Evolutionary conservation across 2,329 filamentous ascomycete genomes (phyloP).

Genomic region (Emmonsiellopsis sp.): DNA sequence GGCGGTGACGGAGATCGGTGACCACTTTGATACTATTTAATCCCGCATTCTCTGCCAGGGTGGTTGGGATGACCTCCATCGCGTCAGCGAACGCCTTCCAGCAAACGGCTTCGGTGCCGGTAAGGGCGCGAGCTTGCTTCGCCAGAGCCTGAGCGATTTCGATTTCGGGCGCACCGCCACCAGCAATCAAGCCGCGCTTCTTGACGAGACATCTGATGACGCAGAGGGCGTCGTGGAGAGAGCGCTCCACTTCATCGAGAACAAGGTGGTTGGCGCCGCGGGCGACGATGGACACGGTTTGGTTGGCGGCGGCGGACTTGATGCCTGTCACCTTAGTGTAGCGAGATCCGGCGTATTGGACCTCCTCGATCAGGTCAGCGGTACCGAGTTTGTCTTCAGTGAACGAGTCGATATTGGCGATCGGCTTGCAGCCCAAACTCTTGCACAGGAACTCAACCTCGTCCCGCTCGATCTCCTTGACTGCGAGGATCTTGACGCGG

Average conservation of each 20-base stretch:
- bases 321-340: conserved; percentile 95
- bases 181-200: conserved; percentile 98
- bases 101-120: conserved; percentile 92
- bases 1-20: conserved; percentile 85
- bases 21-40: conserved; percentile 99
- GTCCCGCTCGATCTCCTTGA: conserved; percentile 98
- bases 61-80: conserved; percentile 94
- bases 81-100: conserved; percentile 99
- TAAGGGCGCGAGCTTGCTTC: conserved; percentile 70
- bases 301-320: conserved; percentile 58
- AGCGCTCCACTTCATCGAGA: conserved; percentile 92
- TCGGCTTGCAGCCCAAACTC: conserved; percentile 96
- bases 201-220: conserved; percentile 96
- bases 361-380: conserved; percentile 89
- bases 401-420: conserved; percentile 97
- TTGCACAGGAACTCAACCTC: conserved; percentile 99
- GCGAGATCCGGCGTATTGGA: conserved; percentile 74
- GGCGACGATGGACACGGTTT: conserved; percentile 90
- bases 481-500: conserved; percentile 86
- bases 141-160: conserved; percentile 84
- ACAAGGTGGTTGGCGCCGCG: conserved; percentile 91
- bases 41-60: conserved; percentile 91
- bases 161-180: conserved; percentile 92
- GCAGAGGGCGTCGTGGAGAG: conserved; percentile 92
- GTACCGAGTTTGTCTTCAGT: conserved; percentile 95